These are phyloP conservation scores for Lichtheimia ramosa DNA, from an alignment of 371 early-diverging fungal genomes.

Conservation along the genomic window DNA sequence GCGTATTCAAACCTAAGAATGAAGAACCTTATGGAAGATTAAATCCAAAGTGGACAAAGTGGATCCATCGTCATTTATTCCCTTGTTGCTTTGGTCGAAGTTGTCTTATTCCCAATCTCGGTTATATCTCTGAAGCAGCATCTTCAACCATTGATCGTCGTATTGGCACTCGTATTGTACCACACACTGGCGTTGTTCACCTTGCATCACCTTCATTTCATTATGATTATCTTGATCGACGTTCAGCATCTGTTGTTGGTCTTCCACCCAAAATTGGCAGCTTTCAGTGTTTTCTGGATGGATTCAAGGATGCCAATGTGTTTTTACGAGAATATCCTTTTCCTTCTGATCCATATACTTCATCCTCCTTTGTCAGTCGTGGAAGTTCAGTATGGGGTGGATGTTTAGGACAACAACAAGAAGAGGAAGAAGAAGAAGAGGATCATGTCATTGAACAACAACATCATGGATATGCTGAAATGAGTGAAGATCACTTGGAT, in stretches of 20 bases:
- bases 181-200: constrained; percentile 78
- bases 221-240: constrained; percentile 64
- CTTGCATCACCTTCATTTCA: constrained; percentile 79
- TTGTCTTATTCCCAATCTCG: constrained; percentile 86
- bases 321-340: constrained; percentile 75
- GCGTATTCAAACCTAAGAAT: constrained; percentile 92
- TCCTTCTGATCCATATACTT: constrained; percentile 19
- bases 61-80: constrained; percentile 85
- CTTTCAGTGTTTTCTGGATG: constrained; percentile 84
- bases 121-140: constrained; percentile 87
- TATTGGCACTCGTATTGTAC: constrained; percentile 79
- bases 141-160: constrained; percentile 80
- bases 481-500: too few relatives aligned
- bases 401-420: constrained; percentile 26
- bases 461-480: not conserved
- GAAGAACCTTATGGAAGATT: constrained; percentile 91
- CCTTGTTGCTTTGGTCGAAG: constrained; percentile 91
- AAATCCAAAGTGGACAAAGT: constrained; percentile 94
- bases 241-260: constrained; percentile 35
- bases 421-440: constrained; percentile 3
- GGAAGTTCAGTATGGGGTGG: constrained; percentile 35
- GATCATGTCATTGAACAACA: constrained; percentile 7
- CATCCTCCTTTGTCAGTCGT: constrained; percentile 10
- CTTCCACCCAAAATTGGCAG: constrained; percentile 82
- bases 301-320: constrained; percentile 79